These are phyloP conservation scores for Mallotus repandus DNA, from an alignment of 441 rosid genomes.

Conservation along the genomic window DNA sequence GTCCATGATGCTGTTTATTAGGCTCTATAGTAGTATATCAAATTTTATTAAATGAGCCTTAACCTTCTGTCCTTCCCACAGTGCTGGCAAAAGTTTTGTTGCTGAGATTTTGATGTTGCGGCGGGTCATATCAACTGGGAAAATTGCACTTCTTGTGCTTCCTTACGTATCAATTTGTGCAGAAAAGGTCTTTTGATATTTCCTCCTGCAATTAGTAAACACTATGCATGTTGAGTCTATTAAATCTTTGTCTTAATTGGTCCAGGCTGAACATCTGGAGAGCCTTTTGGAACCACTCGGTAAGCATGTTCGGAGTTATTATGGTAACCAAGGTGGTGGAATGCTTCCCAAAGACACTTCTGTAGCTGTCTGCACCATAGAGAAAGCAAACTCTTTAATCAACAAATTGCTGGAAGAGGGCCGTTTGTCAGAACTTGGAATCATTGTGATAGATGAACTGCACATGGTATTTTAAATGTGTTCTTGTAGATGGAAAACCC, in stretches of 20 bases:
- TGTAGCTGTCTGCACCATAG: constrained; percentile 99
- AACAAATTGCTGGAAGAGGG: constrained; percentile 96
- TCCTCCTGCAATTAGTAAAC: constrained; percentile 19
- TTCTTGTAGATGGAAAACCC: constrained; percentile 9
- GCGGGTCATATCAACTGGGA: constrained; percentile 74
- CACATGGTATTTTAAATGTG: constrained; percentile 71
- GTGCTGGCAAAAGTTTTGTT: constrained; percentile 99
- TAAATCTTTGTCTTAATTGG: constrained; percentile 13
- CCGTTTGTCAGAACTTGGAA: constrained; percentile 92
- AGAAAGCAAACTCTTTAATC: constrained; percentile 90
- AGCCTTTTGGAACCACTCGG: constrained; percentile 92
- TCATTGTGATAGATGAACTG: constrained; percentile 93
- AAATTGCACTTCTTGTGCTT: constrained; percentile 89
- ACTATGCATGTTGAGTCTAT: constrained; percentile 3
- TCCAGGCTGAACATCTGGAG: constrained; percentile 95
- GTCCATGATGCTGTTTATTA: constrained; percentile 7
- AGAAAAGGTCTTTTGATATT: constrained; percentile 64
- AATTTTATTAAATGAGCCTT: constrained; percentile 18
- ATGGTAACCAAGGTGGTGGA: constrained; percentile 98
- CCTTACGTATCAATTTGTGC: constrained; percentile 97
- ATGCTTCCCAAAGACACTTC: constrained; percentile 95
- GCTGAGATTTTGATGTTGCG: constrained; percentile 98
- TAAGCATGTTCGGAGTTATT: constrained; percentile 88
- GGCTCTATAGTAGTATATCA: not conserved
- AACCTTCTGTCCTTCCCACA: constrained; percentile 36